These are phyloP conservation scores for Sclerotinia nivalis DNA, from an alignment of 2,329 filamentous ascomycete genomes.

Conservation along the genomic window DNA sequence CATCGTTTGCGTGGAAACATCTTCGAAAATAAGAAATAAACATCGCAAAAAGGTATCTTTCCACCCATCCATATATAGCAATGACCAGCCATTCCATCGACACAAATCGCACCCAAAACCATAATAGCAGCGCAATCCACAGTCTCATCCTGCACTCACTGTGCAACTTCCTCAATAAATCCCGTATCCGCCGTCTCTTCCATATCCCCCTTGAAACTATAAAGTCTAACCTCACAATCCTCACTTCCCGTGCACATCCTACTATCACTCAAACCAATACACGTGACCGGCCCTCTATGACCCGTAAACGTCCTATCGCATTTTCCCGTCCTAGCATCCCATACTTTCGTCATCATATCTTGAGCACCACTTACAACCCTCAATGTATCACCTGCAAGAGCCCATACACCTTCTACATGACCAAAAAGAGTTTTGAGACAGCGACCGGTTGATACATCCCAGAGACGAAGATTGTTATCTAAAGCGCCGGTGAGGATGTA, in stretches of 20 bases:
- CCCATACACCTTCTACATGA: slow-evolving; percentile 95
- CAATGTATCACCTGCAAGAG: slow-evolving; percentile 82
- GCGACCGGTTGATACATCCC: slow-evolving; percentile 80
- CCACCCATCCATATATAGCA: slow-evolving; percentile 7
- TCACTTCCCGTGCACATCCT: slow-evolving; percentile 90
- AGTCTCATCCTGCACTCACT: background rate
- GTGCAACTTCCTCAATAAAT: background rate
- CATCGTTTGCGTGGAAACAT: background rate
- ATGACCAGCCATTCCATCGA: background rate
- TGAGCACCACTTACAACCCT: slow-evolving; percentile 87
- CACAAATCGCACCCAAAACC: background rate
- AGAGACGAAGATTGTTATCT: slow-evolving; percentile 87
- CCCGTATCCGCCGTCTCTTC: background rate
- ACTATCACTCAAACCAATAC: slow-evolving; percentile 86
- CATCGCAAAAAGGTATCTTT: slow-evolving; percentile 10
- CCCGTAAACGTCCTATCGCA: slow-evolving; percentile 92
- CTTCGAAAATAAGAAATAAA: background rate
- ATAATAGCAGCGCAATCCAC: background rate
- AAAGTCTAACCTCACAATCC: slow-evolving; percentile 86
- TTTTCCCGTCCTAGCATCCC: slow-evolving; percentile 88
- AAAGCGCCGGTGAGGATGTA: slow-evolving; percentile 94
- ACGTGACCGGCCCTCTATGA: slow-evolving; percentile 88
- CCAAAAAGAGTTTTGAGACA: slow-evolving; percentile 94
- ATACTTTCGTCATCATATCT: slow-evolving; percentile 93
- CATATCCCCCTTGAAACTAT: slow-evolving; percentile 59